Percentiles rank a stretch among this genome's conserved stretches.
These are phyloP conservation scores for Erodium maritimum DNA, from an alignment of 345 rosid genomes.

Conservation along the genomic window DNA sequence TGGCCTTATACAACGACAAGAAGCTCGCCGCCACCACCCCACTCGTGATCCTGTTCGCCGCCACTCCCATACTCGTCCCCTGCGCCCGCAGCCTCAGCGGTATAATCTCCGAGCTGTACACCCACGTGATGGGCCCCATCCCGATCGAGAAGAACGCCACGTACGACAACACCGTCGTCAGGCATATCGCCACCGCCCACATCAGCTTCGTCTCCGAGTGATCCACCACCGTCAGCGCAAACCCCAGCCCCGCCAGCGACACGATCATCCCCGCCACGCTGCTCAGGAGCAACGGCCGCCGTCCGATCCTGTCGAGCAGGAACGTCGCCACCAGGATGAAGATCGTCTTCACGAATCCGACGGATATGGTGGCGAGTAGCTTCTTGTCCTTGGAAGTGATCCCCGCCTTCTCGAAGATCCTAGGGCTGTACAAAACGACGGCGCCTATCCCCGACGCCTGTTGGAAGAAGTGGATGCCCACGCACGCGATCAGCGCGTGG, in stretches of 20 bases:
- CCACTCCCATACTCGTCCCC: conserved; percentile 56
- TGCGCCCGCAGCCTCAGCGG: conserved; percentile 78
- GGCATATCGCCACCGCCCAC: conserved; percentile 58
- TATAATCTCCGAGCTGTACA: conserved; percentile 75
- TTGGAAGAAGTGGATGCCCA: conserved; percentile 71
- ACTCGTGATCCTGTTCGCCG: conserved; percentile 56
- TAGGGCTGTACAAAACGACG: conserved; percentile 72
- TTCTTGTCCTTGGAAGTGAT: conserved; percentile 25
- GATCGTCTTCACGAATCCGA: conserved; percentile 54
- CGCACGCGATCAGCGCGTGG: conserved; percentile 47
- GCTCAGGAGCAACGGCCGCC: conserved; percentile 59
- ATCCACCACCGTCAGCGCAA: conserved; percentile 32
- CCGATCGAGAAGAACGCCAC: conserved; percentile 83
- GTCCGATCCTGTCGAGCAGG: conserved; percentile 57
- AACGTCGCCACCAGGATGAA: conserved; percentile 70
- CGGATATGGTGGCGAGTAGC: conserved; percentile 70
- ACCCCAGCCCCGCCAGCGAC: conserved; percentile 34
- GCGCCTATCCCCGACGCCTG: conserved; percentile 78
- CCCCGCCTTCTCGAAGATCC: conserved; percentile 69
- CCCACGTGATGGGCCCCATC: conserved; percentile 79
- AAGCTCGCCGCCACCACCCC: conserved; percentile 54
- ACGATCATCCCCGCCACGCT: conserved; percentile 65
- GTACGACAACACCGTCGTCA: conserved; percentile 40
- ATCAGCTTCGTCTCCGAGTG: conserved; percentile 26
- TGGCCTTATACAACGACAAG: conserved; percentile 33